phyloP scores from a whole-genome alignment of 805 yeast species.

The Clavispora santaluciae region DNA sequence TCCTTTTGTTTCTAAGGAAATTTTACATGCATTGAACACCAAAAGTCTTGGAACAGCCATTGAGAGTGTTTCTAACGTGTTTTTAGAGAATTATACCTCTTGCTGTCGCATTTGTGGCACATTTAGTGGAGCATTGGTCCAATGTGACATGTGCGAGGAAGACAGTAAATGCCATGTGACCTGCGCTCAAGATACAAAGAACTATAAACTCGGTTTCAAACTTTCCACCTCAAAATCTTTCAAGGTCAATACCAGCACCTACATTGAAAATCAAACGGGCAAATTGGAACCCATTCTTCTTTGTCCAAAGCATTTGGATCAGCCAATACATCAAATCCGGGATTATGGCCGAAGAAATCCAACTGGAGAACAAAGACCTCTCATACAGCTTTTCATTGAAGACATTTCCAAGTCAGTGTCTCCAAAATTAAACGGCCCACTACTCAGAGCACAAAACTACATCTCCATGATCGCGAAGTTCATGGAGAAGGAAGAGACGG shows the following conservation, averaged over 20 bases:
- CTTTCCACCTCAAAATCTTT: conserved; percentile 22
- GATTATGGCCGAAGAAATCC: conserved; percentile 20
- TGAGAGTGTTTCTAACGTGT: conserved; percentile 25
- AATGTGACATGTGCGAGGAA: conserved; percentile 42
- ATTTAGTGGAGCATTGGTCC: conserved; percentile 46
- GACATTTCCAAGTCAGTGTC: conserved; percentile 22
- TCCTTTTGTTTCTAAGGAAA: conserved; percentile 8
- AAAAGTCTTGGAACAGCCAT: conserved; percentile 14
- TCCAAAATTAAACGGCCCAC: conserved; percentile 27
- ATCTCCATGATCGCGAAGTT: conserved; percentile 17
- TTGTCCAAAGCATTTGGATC: conserved; percentile 37
- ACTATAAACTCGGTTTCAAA: conserved; percentile 52
- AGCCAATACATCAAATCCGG: conserved; percentile 23
- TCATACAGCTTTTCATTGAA: conserved; percentile 36
- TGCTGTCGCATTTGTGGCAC: conserved; percentile 44
- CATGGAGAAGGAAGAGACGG: conserved; percentile 10
- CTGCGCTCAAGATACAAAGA: conserved; percentile 50
- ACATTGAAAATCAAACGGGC: conserved; percentile 29
- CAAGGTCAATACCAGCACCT: conserved; percentile 9
- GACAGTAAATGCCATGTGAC: conserved; percentile 42
- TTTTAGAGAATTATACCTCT: conserved; percentile 22
- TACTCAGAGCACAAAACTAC: conserved; percentile 27
- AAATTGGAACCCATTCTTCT: conserved; percentile 39
- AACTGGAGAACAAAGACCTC: conserved; percentile 29
- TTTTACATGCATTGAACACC: conserved; percentile 3